Evolutionary conservation across 257 asterid genomes (phyloP), one percentile per base, ranked within the genome.

Genomic region (Thymus quinquecostatus): DNA sequence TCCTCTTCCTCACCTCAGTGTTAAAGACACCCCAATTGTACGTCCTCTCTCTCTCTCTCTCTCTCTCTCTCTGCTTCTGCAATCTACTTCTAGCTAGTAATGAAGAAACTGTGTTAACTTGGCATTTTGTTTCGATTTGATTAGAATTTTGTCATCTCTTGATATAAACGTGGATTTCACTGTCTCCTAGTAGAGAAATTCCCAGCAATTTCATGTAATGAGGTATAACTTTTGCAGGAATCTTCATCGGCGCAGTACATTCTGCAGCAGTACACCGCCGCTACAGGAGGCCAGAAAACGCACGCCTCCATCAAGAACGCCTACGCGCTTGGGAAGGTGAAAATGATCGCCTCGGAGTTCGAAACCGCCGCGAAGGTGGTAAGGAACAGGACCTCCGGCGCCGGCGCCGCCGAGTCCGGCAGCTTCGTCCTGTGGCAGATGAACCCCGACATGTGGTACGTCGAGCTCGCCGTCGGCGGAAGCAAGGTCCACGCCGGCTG

Each of bases 401-500:
- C 79, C 33, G 69, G 85, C 79, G 78, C 82, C 27, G 86, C 94
- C 5, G 96, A 89, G 73, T 82, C 86, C 0, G 98, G 98, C 60
- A 87, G 97, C 21, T 88, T 89, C 71, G 88, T 88, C 38, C 83
- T 91, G 67, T 91, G 97, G 97, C 97, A 90, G 71, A 90, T 88
- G 97, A 79, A 86, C 63, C 97, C 95, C 4, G 90, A 82, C 63
- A 90, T 86, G 94, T 88, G 96, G 97, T 91, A 86, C 64, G 94
- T 88, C 53, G 97, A 91, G 87, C 91, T 90, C 28, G 89, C 95
- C 4, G 92, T 82, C 53, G 97, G 96, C 3, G 96, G 89, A 14
- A 88, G 96, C 84, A 86, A 88, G 71, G 94, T 89, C 32, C 96
- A 79, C 32, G 97, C 97, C 0, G 96, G 97, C 12, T 89, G 97